Percentiles rank a stretch among this genome's conserved stretches.
phyloP scores from a whole-genome alignment of 2,329 filamentous ascomycete species.

The Fusarium xylarioides region DNA sequence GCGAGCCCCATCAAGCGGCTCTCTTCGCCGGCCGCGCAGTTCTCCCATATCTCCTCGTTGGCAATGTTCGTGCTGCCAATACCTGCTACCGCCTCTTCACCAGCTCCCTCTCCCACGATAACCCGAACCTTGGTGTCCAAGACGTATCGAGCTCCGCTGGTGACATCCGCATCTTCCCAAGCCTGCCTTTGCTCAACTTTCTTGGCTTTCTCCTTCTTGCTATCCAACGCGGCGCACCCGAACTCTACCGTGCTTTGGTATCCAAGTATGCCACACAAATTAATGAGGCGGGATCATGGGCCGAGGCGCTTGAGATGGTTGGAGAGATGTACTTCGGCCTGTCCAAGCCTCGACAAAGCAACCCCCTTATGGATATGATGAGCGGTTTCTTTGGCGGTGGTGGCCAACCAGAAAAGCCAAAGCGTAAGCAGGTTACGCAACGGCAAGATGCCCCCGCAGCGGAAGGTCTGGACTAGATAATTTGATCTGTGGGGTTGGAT shows the following conservation, averaged over 20 bases:
- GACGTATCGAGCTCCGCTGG: constrained; percentile 78
- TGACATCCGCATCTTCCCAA: constrained; percentile 85
- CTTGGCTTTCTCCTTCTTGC: constrained; percentile 84
- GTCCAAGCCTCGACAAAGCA: constrained; percentile 85
- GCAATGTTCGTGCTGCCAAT: constrained; percentile 90
- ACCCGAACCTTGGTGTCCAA: constrained; percentile 73
- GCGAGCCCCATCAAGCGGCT: constrained; percentile 87
- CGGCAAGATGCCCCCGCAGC: constrained; percentile 60
- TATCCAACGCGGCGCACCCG: constrained; percentile 79
- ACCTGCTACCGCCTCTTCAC: constrained; percentile 76
- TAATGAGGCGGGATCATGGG: constrained; percentile 80
- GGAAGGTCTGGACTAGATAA: constrained; percentile 66
- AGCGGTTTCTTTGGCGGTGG: constrained; percentile 84
- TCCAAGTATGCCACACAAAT: constrained; percentile 83
- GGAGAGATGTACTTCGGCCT: constrained; percentile 98
- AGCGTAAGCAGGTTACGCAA: constrained; percentile 55
- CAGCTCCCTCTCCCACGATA: constrained; percentile 51
- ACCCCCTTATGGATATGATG: constrained; percentile 98
- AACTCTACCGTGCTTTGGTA: constrained; percentile 83
- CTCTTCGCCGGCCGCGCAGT: constrained; percentile 87
- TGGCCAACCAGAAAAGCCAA: constrained; percentile 44
- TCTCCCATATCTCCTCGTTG: constrained; percentile 88
- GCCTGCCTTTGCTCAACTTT: constrained; percentile 94
- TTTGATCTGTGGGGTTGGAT: constrained; percentile 1
- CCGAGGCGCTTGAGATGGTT: constrained; percentile 83